Conservation (phyloP, 2,329 filamentous ascomycete species). For the Raffaelea ambrosiae region DNA sequence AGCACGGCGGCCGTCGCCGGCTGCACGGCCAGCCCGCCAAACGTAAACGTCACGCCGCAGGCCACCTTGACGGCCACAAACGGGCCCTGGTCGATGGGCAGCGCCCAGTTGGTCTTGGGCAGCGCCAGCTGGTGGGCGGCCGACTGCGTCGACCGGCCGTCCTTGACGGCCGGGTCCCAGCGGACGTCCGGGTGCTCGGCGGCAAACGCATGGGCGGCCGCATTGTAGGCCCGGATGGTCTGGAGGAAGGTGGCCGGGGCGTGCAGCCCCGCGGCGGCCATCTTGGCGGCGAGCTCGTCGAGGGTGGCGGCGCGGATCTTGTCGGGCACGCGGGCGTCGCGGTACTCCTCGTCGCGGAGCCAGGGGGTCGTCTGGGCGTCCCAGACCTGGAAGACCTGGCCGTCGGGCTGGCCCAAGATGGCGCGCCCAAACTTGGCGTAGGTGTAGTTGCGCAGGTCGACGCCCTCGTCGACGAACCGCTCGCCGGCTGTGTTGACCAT, state of each 20-base stretch:
- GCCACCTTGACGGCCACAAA: constrained; percentile 57
- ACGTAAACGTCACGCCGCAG: constrained; percentile 61
- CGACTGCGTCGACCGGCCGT: constrained; percentile 54
- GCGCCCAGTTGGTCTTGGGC: constrained; percentile 59
- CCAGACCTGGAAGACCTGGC: constrained; percentile 57
- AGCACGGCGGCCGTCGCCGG: constrained; percentile 46
- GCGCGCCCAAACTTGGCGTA: constrained; percentile 58
- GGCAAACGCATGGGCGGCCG: constrained; percentile 39
- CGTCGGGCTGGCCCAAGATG: constrained; percentile 50
- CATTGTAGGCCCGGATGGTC: constrained; percentile 48
- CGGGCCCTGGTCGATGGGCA: constrained; percentile 45
- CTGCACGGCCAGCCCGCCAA: constrained; percentile 52
- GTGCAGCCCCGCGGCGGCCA: constrained; percentile 36
- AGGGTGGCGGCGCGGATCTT: constrained; percentile 42
- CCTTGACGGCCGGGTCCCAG: constrained; percentile 53
- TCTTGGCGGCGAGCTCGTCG: constrained; percentile 46
- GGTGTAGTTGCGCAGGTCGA: constrained; percentile 58
- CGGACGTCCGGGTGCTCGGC: constrained; percentile 32
- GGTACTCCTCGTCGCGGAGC: constrained; percentile 55
- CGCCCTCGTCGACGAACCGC: constrained; percentile 59
- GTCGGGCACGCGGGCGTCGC: constrained; percentile 41
- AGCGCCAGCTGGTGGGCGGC: constrained; percentile 30
- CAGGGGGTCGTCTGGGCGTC: constrained; percentile 42
- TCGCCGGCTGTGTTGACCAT: constrained; percentile 53
- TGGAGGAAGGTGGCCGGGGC: constrained; percentile 36